phyloP scores from a whole-genome alignment of 371 early-diverging fungal genomes.

The Syncephalis fuscata region DNA sequence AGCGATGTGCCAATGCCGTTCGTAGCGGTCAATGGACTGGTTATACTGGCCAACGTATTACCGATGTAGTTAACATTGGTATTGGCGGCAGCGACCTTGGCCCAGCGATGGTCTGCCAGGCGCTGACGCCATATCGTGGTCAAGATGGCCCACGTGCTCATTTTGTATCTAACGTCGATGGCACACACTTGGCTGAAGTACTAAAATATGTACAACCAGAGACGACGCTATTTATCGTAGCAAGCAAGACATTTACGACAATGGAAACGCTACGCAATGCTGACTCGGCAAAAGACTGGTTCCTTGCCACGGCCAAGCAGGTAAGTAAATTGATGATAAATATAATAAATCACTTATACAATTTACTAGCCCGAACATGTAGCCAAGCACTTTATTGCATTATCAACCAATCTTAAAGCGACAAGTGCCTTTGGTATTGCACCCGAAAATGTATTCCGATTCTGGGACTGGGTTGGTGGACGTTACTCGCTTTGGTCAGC shows the following conservation, averaged over 20 bases:
- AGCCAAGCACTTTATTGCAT: slow-evolving; percentile 97
- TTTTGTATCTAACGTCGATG: slow-evolving; percentile 98
- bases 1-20: slow-evolving; percentile 61
- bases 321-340: too few species aligned
- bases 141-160: slow-evolving; percentile 61
- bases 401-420: slow-evolving; percentile 90
- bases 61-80: slow-evolving; percentile 97
- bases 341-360: too few species aligned
- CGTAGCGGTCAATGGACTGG: slow-evolving; percentile 87
- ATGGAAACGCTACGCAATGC: slow-evolving; percentile 98
- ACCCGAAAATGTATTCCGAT: slow-evolving; percentile 91
- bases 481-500: slow-evolving; percentile 98
- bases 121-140: slow-evolving; percentile 76
- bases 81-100: slow-evolving; percentile 99
- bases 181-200: slow-evolving; percentile 87
- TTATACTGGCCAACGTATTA: slow-evolving; percentile 85
- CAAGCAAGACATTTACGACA: slow-evolving; percentile 98
- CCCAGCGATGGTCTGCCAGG: slow-evolving; percentile 97
- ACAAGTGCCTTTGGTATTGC: slow-evolving; percentile 89
- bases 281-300: slow-evolving; percentile 86
- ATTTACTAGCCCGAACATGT: slow-evolving; percentile 46
- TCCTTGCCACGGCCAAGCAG: slow-evolving; percentile 67
- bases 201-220: slow-evolving; percentile 79
- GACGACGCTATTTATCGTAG: slow-evolving; percentile 92
- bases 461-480: slow-evolving; percentile 99